Conservation (phyloP, 805 yeast species). For the Blastobotrys robertii region DNA sequence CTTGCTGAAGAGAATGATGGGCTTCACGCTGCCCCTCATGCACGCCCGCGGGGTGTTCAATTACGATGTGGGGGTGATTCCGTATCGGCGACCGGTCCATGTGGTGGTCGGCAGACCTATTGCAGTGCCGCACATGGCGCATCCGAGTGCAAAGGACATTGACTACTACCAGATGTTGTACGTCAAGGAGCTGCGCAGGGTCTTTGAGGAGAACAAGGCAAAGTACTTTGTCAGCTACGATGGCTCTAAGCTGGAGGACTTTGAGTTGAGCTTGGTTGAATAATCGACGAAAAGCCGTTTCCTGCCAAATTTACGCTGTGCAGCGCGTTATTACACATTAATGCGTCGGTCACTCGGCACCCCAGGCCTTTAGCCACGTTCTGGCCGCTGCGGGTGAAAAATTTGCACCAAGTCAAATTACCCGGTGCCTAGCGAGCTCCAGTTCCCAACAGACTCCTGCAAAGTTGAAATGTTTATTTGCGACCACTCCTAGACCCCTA, state of each 20-base stretch:
- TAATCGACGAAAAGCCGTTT: slow-evolving; percentile 1
- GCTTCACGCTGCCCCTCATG: slow-evolving; percentile 85
- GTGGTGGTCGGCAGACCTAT: slow-evolving; percentile 47
- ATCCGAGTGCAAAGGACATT: slow-evolving; percentile 40
- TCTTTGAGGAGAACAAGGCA: slow-evolving; percentile 13
- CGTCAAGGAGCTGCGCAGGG: slow-evolving; percentile 24
- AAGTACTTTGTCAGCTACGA: slow-evolving; percentile 6
- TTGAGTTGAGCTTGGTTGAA: slow-evolving; percentile 10
- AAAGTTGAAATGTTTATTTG: no score
- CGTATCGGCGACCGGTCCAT: slow-evolving; percentile 71
- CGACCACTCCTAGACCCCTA: no score
- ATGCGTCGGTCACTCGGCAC: neutral
- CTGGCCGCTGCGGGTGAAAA: no score
- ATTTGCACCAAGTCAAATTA: no score
- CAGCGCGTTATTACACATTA: neutral
- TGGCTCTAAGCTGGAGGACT: neutral
- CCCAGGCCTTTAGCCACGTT: no score
- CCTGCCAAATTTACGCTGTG: neutral
- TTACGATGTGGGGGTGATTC: slow-evolving; percentile 84
- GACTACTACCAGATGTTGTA: slow-evolving; percentile 67
- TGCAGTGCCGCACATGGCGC: slow-evolving; percentile 30
- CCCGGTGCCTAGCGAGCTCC: no score
- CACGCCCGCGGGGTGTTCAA: slow-evolving; percentile 89
- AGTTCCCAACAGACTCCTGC: no score
- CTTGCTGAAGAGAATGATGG: slow-evolving; percentile 59